These are phyloP conservation scores for Podaxis sp. DNA, from an alignment of 768 basidiomycete genomes.

Conservation along the genomic window DNA sequence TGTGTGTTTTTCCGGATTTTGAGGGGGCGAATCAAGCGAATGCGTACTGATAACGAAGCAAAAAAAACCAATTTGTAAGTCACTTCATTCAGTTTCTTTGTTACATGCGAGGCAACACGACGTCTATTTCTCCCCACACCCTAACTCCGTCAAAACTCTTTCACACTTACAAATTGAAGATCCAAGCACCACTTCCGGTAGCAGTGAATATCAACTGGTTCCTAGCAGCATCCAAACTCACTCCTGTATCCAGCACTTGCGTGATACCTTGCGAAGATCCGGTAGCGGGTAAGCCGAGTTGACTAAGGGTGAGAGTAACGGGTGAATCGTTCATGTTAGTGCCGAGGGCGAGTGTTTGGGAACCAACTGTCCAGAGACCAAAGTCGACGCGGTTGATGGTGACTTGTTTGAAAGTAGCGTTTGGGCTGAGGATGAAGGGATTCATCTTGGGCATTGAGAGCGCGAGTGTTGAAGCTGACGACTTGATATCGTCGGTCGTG, in stretches of 20 bases:
- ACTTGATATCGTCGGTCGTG: constrained; percentile 47
- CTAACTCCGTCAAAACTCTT: not conserved
- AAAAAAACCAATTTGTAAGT: not conserved
- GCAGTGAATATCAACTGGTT: constrained; percentile 29
- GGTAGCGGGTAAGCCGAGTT: constrained; percentile 22
- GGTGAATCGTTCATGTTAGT: constrained; percentile 45
- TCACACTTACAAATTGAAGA: constrained; percentile 19
- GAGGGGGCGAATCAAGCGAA: not conserved
- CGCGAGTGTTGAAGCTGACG: constrained; percentile 45
- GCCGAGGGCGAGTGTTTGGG: constrained; percentile 42
- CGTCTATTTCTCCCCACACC: not conserved
- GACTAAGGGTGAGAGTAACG: constrained; percentile 25
- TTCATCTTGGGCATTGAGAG: constrained; percentile 39
- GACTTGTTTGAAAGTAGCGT: constrained; percentile 34
- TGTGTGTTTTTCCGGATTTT: not conserved
- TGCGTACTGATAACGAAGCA: not conserved
- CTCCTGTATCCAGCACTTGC: constrained; percentile 35
- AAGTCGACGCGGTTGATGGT: constrained; percentile 40
- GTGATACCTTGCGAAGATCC: constrained; percentile 10
- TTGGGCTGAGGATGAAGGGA: constrained; percentile 40
- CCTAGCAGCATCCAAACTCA: constrained; percentile 19
- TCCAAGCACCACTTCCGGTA: constrained; percentile 37
- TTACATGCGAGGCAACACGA: not conserved
- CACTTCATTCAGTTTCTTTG: not conserved
- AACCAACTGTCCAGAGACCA: constrained; percentile 43